These are phyloP conservation scores for Pyrenophora tritici-repentis DNA, from an alignment of 2,329 filamentous ascomycete species.

Conservation along the genomic window DNA sequence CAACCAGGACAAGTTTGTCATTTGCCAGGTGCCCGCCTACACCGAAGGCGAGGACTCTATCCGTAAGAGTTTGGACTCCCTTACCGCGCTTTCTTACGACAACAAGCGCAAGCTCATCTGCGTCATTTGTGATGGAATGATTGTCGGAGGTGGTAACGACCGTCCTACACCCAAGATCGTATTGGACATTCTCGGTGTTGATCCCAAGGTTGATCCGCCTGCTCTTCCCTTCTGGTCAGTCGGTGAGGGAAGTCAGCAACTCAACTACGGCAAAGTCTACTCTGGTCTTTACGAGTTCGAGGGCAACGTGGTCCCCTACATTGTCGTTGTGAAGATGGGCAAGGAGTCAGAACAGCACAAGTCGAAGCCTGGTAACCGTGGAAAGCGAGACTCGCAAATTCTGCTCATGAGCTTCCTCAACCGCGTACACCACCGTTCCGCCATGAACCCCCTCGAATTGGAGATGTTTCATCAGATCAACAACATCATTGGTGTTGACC, in stretches of 20 bases:
- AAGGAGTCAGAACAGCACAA: slow-evolving; percentile 93
- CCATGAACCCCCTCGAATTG: slow-evolving; percentile 94
- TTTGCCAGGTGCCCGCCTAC: slow-evolving; percentile 96
- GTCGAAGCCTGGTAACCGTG: slow-evolving; percentile 93
- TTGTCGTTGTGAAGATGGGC: slow-evolving; percentile 95
- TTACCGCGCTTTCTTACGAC: slow-evolving; percentile 93
- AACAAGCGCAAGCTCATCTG: slow-evolving; percentile 98
- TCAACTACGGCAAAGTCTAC: slow-evolving; percentile 98
- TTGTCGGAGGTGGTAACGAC: slow-evolving; percentile 94
- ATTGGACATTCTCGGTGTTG: slow-evolving; percentile 93
- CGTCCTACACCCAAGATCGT: slow-evolving; percentile 97
- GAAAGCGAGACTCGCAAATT: slow-evolving; percentile 97
- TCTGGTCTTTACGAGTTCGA: slow-evolving; percentile 97
- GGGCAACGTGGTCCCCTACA: slow-evolving; percentile 94
- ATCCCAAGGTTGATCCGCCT: slow-evolving; percentile 93
- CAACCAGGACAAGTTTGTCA: slow-evolving; percentile 97
- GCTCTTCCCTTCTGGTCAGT: slow-evolving; percentile 94
- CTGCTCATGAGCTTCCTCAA: slow-evolving; percentile 97
- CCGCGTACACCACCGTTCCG: slow-evolving; percentile 88
- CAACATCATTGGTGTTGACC: slow-evolving; percentile 98
- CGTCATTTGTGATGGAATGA: slow-evolving; percentile 96
- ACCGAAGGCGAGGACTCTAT: slow-evolving; percentile 97
- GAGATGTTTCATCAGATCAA: slow-evolving; percentile 99
- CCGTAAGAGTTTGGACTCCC: slow-evolving; percentile 88
- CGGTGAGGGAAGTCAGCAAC: slow-evolving; percentile 83